These are phyloP conservation scores for Saururus chinensis DNA, from an alignment of 164 flowering plant species.

Conservation along the genomic window DNA sequence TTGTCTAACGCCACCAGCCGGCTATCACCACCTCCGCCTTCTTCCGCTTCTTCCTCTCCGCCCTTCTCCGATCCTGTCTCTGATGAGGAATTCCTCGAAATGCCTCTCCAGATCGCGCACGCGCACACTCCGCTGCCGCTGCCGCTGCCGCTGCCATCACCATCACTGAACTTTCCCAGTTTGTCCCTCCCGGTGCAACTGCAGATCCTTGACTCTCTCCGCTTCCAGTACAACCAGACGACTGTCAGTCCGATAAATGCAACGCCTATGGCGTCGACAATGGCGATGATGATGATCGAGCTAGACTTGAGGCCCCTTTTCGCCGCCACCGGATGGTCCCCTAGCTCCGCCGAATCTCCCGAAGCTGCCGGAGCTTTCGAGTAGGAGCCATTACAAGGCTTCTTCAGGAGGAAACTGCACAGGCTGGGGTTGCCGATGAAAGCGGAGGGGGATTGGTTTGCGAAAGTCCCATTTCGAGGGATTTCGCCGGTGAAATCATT, in stretches of 20 bases:
- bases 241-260: conserved; percentile 55
- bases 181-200: conserved; percentile 72
- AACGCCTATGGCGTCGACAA: conserved; percentile 71
- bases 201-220: conserved; percentile 46
- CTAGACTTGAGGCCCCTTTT: conserved; percentile 53
- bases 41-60: conserved; percentile 23
- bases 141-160: too few species aligned
- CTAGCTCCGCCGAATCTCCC: conserved; percentile 16
- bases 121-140: conserved; percentile 11
- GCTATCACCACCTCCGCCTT: conserved; percentile 43
- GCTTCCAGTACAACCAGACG: conserved; percentile 71
- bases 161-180: conserved; percentile 33
- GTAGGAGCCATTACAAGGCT: conserved; percentile 30
- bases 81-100: conserved; percentile 19
- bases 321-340: not conserved
- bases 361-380: conserved; percentile 7
- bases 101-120: conserved; percentile 28
- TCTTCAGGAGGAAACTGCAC: conserved; percentile 82
- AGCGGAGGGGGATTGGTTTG: conserved; percentile 81
- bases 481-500: conserved; percentile 79
- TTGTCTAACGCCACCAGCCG: conserved; percentile 80
- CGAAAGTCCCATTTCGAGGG: conserved; percentile 65
- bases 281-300: conserved; percentile 56
- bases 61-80: conserved; percentile 25
- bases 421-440: conserved; percentile 59